These are phyloP conservation scores for Barnettozyma populi DNA, from an alignment of 805 yeast species.

Conservation along the genomic window DNA sequence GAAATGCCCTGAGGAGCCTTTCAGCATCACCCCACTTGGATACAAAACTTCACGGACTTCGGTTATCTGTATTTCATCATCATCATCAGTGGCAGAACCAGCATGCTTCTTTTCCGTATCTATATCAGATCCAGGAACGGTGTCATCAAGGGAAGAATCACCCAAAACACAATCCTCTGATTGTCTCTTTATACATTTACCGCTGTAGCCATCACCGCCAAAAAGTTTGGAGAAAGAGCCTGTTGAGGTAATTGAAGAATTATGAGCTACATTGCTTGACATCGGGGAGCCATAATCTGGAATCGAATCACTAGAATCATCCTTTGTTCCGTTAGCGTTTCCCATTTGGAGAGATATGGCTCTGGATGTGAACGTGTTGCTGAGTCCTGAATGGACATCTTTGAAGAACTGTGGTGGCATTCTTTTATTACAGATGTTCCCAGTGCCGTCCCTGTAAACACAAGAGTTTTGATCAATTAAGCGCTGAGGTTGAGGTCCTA, in stretches of 20 bases:
- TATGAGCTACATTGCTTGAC: background rate
- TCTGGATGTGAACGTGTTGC: constrained; percentile 20
- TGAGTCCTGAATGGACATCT: constrained; percentile 18
- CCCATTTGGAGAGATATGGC: constrained; percentile 19
- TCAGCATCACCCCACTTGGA: background rate
- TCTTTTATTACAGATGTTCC: background rate
- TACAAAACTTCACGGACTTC: constrained; percentile 29
- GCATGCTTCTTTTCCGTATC: background rate
- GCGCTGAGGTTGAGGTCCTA: background rate
- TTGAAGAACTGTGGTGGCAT: constrained; percentile 25
- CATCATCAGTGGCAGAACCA: constrained; percentile 4
- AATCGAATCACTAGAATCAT: constrained; percentile 5
- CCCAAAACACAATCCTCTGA: background rate
- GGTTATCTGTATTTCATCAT: constrained; percentile 36
- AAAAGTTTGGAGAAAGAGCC: constrained; percentile 11
- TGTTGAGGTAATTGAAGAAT: constrained; percentile 7
- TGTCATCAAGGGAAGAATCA: constrained; percentile 7
- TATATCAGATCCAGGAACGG: background rate
- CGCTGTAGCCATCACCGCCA: constrained; percentile 3
- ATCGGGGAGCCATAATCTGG: background rate
- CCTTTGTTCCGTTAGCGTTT: constrained; percentile 3
- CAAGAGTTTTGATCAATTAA: background rate
- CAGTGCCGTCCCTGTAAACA: background rate
- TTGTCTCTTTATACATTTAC: background rate
- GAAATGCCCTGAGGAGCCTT: background rate